These are phyloP conservation scores for Rhizopogon roseolus DNA, from an alignment of 768 basidiomycete species.

Conservation along the genomic window DNA sequence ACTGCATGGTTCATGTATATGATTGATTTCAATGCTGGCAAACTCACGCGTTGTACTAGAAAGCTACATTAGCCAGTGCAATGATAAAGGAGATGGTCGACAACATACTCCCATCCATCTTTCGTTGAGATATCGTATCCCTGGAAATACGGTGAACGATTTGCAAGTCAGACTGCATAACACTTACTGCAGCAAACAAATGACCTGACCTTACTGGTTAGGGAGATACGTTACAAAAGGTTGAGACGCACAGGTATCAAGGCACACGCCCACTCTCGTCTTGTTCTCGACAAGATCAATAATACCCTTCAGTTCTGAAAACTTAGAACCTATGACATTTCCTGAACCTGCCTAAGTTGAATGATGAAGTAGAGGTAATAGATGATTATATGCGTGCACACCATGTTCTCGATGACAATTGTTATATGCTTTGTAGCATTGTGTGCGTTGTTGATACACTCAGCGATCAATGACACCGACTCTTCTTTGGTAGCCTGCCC, in stretches of 20 bases:
- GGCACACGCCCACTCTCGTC: conserved; percentile 70
- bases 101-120: conserved; percentile 65
- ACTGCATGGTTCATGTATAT: conserved; percentile 32
- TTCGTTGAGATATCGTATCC: conserved; percentile 79
- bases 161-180: neutral
- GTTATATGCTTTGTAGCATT: conserved; percentile 51
- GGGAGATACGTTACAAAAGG: neutral
- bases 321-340: conserved; percentile 72
- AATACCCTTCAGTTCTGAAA: conserved; percentile 62
- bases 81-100: neutral
- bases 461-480: conserved; percentile 61
- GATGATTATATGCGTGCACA: conserved; percentile 9
- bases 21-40: neutral
- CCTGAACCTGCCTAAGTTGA: conserved; percentile 64
- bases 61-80: neutral
- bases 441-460: conserved; percentile 73
- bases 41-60: conserved; percentile 22
- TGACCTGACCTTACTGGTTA: conserved; percentile 44
- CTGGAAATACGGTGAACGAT: conserved; percentile 26
- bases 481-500: conserved; percentile 57
- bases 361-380: neutral
- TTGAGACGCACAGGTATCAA: conserved; percentile 68
- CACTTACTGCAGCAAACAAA: conserved; percentile 66
- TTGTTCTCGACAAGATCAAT: conserved; percentile 72
- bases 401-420: conserved; percentile 84